These are phyloP conservation scores for Taiozyma sp. DNA, from an alignment of 1,139 yeast species.

Conservation along the genomic window DNA sequence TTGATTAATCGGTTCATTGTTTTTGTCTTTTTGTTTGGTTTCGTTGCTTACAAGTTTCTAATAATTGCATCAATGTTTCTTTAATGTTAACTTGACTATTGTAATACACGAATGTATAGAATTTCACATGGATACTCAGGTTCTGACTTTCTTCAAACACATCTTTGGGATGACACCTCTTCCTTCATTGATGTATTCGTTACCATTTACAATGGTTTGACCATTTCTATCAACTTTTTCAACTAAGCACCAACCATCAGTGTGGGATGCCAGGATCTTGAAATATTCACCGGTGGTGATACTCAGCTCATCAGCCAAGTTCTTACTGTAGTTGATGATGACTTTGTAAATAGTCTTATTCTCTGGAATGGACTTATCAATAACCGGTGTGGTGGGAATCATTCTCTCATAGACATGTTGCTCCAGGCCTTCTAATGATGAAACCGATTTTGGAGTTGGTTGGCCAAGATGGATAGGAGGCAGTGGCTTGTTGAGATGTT, in stretches of 20 bases:
- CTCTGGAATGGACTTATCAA: constrained; percentile 9
- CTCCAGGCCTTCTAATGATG: constrained; percentile 16
- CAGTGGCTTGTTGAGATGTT: constrained; percentile 9
- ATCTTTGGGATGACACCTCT: constrained; percentile 34
- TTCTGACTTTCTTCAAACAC: constrained; percentile 20
- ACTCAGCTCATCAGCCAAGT: constrained; percentile 31
- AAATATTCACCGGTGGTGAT: constrained; percentile 28
- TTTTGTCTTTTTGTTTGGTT: not conserved
- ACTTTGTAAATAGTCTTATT: constrained; percentile 21
- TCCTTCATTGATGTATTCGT: constrained; percentile 27
- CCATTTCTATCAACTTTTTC: constrained; percentile 29
- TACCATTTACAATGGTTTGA: constrained; percentile 4
- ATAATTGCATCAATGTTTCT: not conserved
- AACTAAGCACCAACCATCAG: constrained; percentile 39
- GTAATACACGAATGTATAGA: not conserved
- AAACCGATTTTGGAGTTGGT: not conserved
- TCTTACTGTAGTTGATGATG: constrained; percentile 23
- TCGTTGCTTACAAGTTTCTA: not conserved
- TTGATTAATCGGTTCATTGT: not conserved
- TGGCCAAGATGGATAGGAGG: constrained; percentile 4
- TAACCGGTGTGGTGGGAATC: constrained; percentile 18
- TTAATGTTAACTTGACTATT: too few species aligned
- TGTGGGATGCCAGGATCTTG: constrained; percentile 31
- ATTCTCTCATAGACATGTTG: constrained; percentile 11
- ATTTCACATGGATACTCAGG: not conserved